Evolutionary conservation across 2,329 filamentous ascomycete genomes (phyloP), one percentile per base, ranked within the genome.

Genomic region (Fusarium sp.): DNA sequence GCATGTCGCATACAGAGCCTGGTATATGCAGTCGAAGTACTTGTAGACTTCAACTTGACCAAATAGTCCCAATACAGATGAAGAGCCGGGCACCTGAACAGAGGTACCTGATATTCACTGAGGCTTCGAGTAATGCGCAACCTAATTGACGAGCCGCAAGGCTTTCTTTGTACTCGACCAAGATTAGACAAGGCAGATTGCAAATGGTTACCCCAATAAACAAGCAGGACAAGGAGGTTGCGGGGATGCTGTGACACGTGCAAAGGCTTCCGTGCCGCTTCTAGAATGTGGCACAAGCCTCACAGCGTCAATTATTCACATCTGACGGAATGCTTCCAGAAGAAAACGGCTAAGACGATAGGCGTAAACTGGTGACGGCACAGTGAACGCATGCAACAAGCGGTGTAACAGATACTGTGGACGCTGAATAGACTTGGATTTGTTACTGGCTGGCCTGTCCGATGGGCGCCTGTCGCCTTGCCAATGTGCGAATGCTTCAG

Each of bases 251-350:
- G 31, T 44, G 39, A 28, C 50, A 46, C 28, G 26, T 34, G 43
- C 22, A 17, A 42, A 51, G 22, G 24, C 34, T 58, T 63, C 22
- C 42, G 13, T 26, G 24, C 36, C 38, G 18, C 45, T 65, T 65
- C 62, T 46, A 48, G 62, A 65, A 65, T 46, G 52, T 59, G n/a
- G 45, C 31, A 65, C 52, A 45, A 26, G n/a, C 33, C n/a, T 20
- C 14, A 18, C 45, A 39, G 24, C 36, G 44, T 42, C 39, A 59
- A 59, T 50, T 20, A 20, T n/a, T 42, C 28, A 33, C 51, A 58
- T 45, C 45, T 56, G 20, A 43, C 22, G 15, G 40, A 43, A 26
- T 9, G 22, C 22, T 15, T 42, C 24, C 24, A 42, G 22, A 20
- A 42, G 13, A 20, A 15, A n/a, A 18, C 13, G 24, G 28, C 18